Conservation (phyloP, 192 early-diverging fungal species). For the Chytriomyces sp. region DNA sequence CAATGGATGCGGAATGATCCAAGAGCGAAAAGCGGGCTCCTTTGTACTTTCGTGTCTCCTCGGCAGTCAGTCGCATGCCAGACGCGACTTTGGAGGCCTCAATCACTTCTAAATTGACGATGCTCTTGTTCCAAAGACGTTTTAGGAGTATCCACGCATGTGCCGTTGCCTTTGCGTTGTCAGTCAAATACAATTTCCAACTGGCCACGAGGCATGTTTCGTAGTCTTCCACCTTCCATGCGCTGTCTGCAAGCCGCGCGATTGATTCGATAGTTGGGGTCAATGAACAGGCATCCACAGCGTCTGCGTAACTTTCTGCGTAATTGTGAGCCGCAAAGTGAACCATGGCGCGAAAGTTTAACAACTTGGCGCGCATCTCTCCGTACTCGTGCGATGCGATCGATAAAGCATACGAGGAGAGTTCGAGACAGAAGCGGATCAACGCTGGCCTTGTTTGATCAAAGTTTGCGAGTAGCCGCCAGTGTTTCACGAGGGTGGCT, state of each 20-base stretch:
- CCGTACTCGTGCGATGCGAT: neutral
- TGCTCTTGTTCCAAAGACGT: slow-evolving; percentile 12
- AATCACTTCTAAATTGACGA: slow-evolving; percentile 11
- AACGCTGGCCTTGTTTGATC: neutral
- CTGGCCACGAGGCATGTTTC: neutral
- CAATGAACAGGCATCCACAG: neutral
- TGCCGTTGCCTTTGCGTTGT: neutral
- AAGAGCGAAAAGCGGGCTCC: neutral
- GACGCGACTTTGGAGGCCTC: neutral
- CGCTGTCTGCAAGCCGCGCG: neutral
- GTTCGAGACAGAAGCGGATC: slow-evolving; percentile 9
- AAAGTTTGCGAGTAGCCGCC: neutral
- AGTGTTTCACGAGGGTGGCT: neutral
- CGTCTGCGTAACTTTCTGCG: neutral
- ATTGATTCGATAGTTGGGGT: neutral
- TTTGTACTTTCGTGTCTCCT: neutral
- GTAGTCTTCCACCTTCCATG: slow-evolving; percentile 9
- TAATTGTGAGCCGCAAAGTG: slow-evolving; percentile 8
- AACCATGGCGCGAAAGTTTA: slow-evolving; percentile 11
- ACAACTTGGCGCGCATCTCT: neutral
- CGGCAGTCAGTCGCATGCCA: neutral
- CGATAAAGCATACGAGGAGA: neutral
- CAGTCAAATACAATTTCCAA: neutral
- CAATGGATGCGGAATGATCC: neutral
- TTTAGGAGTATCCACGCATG: slow-evolving; percentile 3